A percentile compares a stretch with the other conserved stretches of the same genome.
These are phyloP conservation scores for Lupinus albus DNA, from an alignment of 306 rosid genomes.

Conservation along the genomic window DNA sequence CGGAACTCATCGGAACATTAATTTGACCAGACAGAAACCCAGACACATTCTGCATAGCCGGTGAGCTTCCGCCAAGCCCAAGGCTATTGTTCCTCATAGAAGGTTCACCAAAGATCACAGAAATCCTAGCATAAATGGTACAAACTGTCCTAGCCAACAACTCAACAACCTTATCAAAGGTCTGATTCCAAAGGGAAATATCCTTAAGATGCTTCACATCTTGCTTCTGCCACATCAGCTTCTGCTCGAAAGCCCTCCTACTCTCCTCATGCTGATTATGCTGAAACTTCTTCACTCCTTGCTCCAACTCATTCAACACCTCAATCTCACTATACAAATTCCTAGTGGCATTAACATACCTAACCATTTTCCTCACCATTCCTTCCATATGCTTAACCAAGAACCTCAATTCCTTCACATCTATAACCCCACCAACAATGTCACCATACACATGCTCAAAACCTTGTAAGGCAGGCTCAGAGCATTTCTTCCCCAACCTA, in stretches of 20 bases:
- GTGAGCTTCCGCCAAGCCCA: constrained; percentile 45
- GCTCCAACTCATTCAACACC: constrained; percentile 83
- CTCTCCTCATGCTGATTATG: constrained; percentile 87
- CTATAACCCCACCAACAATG: constrained; percentile 67
- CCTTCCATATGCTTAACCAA: constrained; percentile 89
- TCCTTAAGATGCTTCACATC: constrained; percentile 84
- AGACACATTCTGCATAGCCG: constrained; percentile 36
- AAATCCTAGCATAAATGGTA: constrained; percentile 73
- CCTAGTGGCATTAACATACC: constrained; percentile 71
- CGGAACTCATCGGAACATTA: constrained; percentile 43
- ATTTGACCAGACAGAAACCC: constrained; percentile 41
- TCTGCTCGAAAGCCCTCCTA: constrained; percentile 77
- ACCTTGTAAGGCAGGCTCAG: constrained; percentile 81
- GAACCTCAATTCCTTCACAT: constrained; percentile 78
- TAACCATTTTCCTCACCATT: constrained; percentile 89
- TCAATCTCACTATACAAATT: constrained; percentile 81
- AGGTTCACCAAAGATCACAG: constrained; percentile 58
- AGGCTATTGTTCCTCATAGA: constrained; percentile 43
- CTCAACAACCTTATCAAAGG: constrained; percentile 81
- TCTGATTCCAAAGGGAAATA: constrained; percentile 81
- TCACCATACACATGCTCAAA: constrained; percentile 87
- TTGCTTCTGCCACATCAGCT: constrained; percentile 75
- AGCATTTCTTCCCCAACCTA: constrained; percentile 80
- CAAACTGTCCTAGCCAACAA: constrained; percentile 81
- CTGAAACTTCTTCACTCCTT: constrained; percentile 83